These are phyloP conservation scores for Candida neerlandica DNA, from an alignment of 1,139 yeast genomes.

Conservation along the genomic window DNA sequence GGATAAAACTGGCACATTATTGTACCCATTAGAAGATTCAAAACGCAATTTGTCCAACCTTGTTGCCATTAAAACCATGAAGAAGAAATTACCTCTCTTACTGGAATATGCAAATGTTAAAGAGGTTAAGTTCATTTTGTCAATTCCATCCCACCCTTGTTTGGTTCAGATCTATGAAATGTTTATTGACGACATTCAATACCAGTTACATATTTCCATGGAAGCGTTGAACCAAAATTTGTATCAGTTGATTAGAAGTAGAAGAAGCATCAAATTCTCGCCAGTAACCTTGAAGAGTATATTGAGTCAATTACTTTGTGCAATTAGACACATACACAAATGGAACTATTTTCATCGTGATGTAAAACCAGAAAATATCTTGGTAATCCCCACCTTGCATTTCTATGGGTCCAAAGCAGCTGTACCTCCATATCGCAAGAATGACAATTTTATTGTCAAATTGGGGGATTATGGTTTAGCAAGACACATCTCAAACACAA, in stretches of 20 bases:
- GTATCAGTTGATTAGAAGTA: slow-evolving; percentile 66
- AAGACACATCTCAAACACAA: slow-evolving; percentile 56
- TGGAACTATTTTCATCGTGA: slow-evolving; percentile 84
- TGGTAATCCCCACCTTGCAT: slow-evolving; percentile 60
- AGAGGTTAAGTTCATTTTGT: slow-evolving; percentile 71
- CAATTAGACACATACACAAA: slow-evolving; percentile 79
- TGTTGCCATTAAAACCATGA: slow-evolving; percentile 88
- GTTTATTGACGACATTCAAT: slow-evolving; percentile 63
- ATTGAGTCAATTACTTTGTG: slow-evolving; percentile 69
- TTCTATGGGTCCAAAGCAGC: slow-evolving; percentile 50
- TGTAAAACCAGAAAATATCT: slow-evolving; percentile 75
- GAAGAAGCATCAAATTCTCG: slow-evolving; percentile 55
- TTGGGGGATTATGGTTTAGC: slow-evolving; percentile 93
- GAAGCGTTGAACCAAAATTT: slow-evolving; percentile 85
- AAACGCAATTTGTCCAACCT: slow-evolving; percentile 35
- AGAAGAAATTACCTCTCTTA: slow-evolving; percentile 48
- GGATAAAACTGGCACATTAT: slow-evolving; percentile 43
- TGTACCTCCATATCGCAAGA: slow-evolving; percentile 40
- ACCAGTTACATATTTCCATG: slow-evolving; percentile 79
- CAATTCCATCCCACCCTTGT: slow-evolving; percentile 71
- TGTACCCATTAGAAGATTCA: slow-evolving; percentile 47
- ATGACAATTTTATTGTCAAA: slow-evolving; percentile 66
- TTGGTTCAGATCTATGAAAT: slow-evolving; percentile 77
- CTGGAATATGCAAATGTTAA: slow-evolving; percentile 66
- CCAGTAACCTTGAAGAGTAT: slow-evolving; percentile 64